A percentile compares a stretch with the other conserved stretches of the same genome.
phyloP scores from a whole-genome alignment of 2,329 filamentous ascomycete genomes.

The Peltaster fructicola region DNA sequence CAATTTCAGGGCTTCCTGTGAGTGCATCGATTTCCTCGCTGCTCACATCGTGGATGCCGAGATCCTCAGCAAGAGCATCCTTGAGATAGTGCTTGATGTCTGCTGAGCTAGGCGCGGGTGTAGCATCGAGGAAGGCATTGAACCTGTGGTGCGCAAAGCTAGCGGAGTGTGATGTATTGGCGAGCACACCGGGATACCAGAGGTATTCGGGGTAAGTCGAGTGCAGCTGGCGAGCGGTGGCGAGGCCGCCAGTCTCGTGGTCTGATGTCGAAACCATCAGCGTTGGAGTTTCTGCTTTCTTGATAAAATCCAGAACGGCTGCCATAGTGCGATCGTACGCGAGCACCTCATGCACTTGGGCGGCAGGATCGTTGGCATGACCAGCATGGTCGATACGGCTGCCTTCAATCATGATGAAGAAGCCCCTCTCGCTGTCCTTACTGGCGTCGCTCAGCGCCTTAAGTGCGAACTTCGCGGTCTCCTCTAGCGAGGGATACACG shows the following conservation, averaged over 20 bases:
- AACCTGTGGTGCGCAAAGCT: conserved; percentile 53
- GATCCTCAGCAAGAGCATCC: conserved; percentile 46
- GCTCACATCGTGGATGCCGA: conserved; percentile 61
- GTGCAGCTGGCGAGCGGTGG: conserved; percentile 56
- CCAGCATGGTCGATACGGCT: conserved; percentile 93
- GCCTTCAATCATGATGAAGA: conserved; percentile 97
- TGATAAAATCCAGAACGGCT: conserved; percentile 68
- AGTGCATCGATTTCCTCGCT: conserved; percentile 53
- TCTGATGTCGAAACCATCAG: conserved; percentile 83
- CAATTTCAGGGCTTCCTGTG: conserved; percentile 37
- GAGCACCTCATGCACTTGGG: conserved; percentile 63
- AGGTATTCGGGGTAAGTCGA: conserved; percentile 46
- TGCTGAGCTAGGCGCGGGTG: conserved; percentile 11
- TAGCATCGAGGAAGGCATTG: conserved; percentile 35
- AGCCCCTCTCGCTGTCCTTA: conserved; percentile 68
- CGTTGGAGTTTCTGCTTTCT: conserved; percentile 52
- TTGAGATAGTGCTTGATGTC: conserved; percentile 42
- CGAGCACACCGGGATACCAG: conserved; percentile 72
- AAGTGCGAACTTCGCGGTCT: conserved; percentile 77
- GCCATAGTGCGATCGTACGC: conserved; percentile 81
- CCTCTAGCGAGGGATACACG: conserved; percentile 70
- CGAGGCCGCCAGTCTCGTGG: conserved; percentile 85
- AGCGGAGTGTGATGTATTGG: conserved; percentile 58
- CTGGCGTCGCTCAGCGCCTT: conserved; percentile 67
- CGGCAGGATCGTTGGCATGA: conserved; percentile 37